A percentile compares a stretch with the other conserved stretches of the same genome.
Conservation (phyloP, 2,329 filamentous ascomycete genomes). For the Hysterium pulicare region DNA sequence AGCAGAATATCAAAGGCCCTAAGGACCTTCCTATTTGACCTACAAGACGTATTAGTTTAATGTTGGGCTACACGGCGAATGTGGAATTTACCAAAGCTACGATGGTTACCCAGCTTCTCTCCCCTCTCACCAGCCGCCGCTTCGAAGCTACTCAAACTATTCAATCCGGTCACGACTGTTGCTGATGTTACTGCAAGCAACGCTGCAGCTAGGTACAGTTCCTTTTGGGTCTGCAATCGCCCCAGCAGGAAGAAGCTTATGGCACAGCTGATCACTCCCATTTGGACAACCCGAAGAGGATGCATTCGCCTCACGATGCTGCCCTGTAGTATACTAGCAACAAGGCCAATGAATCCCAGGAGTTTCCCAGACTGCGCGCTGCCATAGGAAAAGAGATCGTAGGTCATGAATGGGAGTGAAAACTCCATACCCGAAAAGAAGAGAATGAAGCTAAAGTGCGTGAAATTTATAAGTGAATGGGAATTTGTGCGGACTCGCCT, state of each 20-base stretch:
- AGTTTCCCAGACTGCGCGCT: slow-evolving; percentile 79
- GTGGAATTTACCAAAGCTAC: slow-evolving; percentile 53
- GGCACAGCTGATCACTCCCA: slow-evolving; percentile 75
- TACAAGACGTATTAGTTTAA: slow-evolving; percentile 40
- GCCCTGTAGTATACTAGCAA: slow-evolving; percentile 89
- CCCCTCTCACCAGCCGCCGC: slow-evolving; percentile 77
- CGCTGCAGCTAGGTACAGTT: slow-evolving; percentile 77
- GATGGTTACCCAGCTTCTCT: slow-evolving; percentile 77
- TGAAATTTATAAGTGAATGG: slow-evolving; percentile 74
- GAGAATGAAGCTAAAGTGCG: slow-evolving; percentile 87
- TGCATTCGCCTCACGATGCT: slow-evolving; percentile 83
- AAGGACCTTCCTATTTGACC: slow-evolving; percentile 86
- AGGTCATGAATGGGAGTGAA: slow-evolving; percentile 94
- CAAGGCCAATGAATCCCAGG: slow-evolving; percentile 84
- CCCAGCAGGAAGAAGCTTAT: slow-evolving; percentile 77
- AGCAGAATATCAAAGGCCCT: slow-evolving; percentile 87
- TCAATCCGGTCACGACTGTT: slow-evolving; percentile 90
- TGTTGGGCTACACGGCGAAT: slow-evolving; percentile 30
- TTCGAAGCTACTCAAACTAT: slow-evolving; percentile 88
- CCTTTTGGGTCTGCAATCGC: slow-evolving; percentile 62
- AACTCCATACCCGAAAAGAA: slow-evolving; percentile 99
- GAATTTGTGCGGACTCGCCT: slow-evolving; percentile 66
- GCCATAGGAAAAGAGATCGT: slow-evolving; percentile 82
- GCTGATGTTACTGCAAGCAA: slow-evolving; percentile 86
- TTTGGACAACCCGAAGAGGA: slow-evolving; percentile 73